Conservation (phyloP, 345 rosid genomes). For the Pistacia atlantica region DNA sequence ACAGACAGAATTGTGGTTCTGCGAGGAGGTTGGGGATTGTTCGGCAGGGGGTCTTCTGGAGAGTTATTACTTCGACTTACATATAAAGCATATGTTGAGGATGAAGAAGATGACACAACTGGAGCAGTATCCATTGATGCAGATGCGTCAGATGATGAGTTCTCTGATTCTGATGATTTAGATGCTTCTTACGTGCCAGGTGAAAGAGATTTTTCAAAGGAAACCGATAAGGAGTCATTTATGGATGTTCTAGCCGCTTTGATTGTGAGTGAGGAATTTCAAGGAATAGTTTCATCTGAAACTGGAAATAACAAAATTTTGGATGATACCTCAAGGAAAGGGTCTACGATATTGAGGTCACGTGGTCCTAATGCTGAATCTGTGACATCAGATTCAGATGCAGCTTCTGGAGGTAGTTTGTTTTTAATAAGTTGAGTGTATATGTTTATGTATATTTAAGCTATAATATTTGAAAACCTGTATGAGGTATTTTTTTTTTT, state of each 20-base stretch:
- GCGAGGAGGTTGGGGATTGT: conserved; percentile 80
- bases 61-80: conserved; percentile 89
- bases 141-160: conserved; percentile 63
- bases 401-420: conserved; percentile 35
- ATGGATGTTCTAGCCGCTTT: conserved; percentile 94
- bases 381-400: conserved; percentile 32
- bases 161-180: conserved; percentile 68
- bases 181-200: conserved; percentile 33
- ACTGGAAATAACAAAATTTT: conserved; percentile 53
- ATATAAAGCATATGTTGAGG: conserved; percentile 96
- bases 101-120: conserved; percentile 83
- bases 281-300: conserved; percentile 93
- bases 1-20: conserved; percentile 73
- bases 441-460: not conserved
- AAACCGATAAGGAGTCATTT: conserved; percentile 74
- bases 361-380: conserved; percentile 35
- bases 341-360: conserved; percentile 39
- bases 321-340: conserved; percentile 41
- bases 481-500: not conserved
- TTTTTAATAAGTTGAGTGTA: not conserved
- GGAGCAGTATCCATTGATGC: conserved; percentile 43
- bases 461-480: not conserved
- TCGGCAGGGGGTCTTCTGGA: conserved; percentile 75
- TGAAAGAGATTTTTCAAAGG: conserved; percentile 38
- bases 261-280: conserved; percentile 94